Evolutionary conservation across 805 yeast genomes (phyloP).

Genomic region (Maudiozyma turicensis): DNA sequence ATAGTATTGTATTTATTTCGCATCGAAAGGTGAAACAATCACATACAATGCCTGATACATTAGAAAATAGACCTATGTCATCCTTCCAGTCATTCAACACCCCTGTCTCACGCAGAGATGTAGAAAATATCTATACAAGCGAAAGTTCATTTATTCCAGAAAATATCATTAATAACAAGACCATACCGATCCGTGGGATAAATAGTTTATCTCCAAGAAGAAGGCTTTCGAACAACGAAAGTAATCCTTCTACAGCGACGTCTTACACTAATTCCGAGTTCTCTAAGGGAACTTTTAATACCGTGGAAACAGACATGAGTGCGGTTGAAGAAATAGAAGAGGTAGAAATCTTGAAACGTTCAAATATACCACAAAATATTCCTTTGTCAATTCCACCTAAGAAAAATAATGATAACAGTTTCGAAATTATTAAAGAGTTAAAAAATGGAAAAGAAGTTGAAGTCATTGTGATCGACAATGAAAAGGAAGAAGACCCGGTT

Average conservation of each 20-base stretch:
- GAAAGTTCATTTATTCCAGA: constrained; percentile 5
- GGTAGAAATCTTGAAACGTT: background rate
- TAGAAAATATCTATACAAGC: constrained; percentile 4
- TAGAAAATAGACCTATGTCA: constrained; percentile 11
- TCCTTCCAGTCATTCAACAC: constrained; percentile 16
- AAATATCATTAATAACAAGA: constrained; percentile 11
- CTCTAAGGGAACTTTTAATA: constrained; percentile 15
- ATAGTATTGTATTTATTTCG: constrained; percentile 9
- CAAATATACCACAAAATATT: background rate
- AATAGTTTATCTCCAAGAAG: constrained; percentile 16
- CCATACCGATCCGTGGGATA: background rate
- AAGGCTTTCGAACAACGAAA: constrained; percentile 20
- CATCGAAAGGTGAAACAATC: constrained; percentile 3
- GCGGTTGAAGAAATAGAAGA: background rate
- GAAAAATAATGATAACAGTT: background rate
- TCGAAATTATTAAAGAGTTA: constrained; percentile 10
- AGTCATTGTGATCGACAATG: constrained; percentile 14
- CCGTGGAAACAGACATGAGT: constrained; percentile 10
- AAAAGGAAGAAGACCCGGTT: background rate
- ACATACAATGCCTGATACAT: background rate
- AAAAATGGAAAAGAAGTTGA: constrained; percentile 16
- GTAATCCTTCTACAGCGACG: constrained; percentile 12
- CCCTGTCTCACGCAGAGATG: constrained; percentile 1
- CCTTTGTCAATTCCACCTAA: background rate
- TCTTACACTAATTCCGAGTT: constrained; percentile 18